phyloP scores from a whole-genome alignment of 768 basidiomycete species.

The Rubroboletus pulcherrimus region DNA sequence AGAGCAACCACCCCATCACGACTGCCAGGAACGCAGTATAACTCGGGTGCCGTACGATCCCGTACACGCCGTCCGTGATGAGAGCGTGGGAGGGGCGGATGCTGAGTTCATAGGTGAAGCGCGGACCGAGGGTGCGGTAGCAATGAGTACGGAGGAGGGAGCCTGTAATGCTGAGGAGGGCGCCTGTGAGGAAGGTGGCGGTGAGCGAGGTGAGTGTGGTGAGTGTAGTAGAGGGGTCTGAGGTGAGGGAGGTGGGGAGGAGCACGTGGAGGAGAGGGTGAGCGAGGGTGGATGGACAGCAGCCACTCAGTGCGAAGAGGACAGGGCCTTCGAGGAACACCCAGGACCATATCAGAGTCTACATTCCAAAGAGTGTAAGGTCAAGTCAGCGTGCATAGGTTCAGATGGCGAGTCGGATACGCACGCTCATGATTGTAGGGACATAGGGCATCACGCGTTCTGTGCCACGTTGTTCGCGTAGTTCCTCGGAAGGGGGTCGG shows the following conservation, averaged over 20 bases:
- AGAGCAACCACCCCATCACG: constrained; percentile 1
- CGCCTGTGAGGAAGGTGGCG: constrained; percentile 9
- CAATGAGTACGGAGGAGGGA: constrained; percentile 13
- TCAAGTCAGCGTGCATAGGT: too few species aligned
- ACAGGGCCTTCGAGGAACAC: too few species aligned
- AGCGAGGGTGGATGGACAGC: background rate
- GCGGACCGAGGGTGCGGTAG: constrained; percentile 17
- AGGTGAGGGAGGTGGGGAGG: background rate
- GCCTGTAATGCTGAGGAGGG: background rate
- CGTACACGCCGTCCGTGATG: constrained; percentile 25
- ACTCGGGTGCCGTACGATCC: constrained; percentile 29
- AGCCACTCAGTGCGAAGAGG: too few species aligned
- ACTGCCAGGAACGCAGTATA: constrained; percentile 12
- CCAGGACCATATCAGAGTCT: background rate
- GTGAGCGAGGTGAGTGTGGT: constrained; percentile 5
- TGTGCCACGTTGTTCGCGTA: constrained; percentile 7
- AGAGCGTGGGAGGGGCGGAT: constrained; percentile 21
- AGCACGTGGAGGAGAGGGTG: background rate
- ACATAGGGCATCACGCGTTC: background rate
- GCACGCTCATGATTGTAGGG: too few species aligned
- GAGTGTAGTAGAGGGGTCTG: background rate
- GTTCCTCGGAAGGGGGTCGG: constrained; percentile 9
- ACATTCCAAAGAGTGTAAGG: background rate
- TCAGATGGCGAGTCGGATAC: too few species aligned
- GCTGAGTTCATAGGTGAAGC: constrained; percentile 25